A percentile compares a stretch with the other conserved stretches of the same genome.
Conservation (phyloP, 2,329 filamentous ascomycete species). For the Pseudogymnoascus sp. region DNA sequence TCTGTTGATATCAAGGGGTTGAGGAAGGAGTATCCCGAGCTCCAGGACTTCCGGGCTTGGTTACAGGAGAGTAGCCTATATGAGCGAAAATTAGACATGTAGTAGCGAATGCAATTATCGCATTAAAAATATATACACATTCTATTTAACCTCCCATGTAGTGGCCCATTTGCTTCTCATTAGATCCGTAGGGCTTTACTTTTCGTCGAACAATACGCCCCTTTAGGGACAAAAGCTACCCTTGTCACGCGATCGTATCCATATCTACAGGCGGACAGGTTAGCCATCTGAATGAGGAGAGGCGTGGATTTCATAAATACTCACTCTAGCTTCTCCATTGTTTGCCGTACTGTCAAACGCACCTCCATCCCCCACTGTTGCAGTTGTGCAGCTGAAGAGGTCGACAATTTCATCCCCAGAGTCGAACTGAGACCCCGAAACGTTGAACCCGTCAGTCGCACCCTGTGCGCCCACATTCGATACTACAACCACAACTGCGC, state of each 20-base stretch:
- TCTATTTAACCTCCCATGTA: too few species aligned
- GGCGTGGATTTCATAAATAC: too few species aligned
- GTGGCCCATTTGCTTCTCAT: too few species aligned
- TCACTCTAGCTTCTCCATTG: not conserved
- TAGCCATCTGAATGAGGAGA: too few species aligned
- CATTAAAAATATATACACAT: too few species aligned
- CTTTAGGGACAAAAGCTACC: not conserved
- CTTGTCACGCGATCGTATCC: not conserved
- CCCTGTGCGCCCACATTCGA: not conserved
- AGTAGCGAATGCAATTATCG: too few species aligned
- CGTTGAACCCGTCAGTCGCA: not conserved
- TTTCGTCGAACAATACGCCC: not conserved
- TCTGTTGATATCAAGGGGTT: conserved; percentile 31
- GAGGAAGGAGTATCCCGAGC: conserved; percentile 34
- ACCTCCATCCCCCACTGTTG: not conserved
- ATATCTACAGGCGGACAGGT: not conserved
- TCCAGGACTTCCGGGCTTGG: conserved; percentile 41
- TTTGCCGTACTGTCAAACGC: not conserved
- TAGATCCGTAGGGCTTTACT: too few species aligned
- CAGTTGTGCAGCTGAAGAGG: not conserved
- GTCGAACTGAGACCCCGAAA: not conserved
- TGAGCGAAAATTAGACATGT: not conserved
- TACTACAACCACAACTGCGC: not conserved
- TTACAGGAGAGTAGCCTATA: conserved; percentile 31
- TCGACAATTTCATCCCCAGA: not conserved